Conservation (phyloP, 2,329 filamentous ascomycete genomes). For the Hirsutella thompsonii region DNA sequence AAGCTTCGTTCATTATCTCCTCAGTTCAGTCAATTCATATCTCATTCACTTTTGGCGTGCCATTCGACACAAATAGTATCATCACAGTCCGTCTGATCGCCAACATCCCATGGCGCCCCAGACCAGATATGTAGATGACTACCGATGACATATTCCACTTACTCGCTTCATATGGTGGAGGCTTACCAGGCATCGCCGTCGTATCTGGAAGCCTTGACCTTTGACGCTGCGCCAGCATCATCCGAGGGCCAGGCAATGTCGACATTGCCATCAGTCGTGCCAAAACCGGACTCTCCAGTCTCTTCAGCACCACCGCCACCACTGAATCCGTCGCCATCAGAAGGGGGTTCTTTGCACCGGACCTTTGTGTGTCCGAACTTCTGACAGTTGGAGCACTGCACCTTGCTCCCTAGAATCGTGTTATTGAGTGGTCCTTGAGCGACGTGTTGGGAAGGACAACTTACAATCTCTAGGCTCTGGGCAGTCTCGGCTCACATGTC, state of each 20-base stretch:
- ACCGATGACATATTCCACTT: too few species aligned
- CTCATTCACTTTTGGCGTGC: too few species aligned
- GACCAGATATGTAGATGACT: too few species aligned
- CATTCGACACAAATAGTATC: too few species aligned
- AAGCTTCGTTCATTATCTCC: too few species aligned
- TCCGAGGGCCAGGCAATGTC: background rate
- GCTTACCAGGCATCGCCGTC: background rate
- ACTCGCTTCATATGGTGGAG: too few species aligned
- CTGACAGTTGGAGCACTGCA: slow-evolving; percentile 24
- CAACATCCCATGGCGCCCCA: too few species aligned
- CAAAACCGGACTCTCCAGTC: background rate
- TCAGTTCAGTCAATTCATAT: too few species aligned
- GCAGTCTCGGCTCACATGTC: slow-evolving; percentile 52
- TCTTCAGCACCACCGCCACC: background rate
- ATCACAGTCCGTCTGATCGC: too few species aligned
- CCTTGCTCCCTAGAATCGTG: slow-evolving; percentile 21
- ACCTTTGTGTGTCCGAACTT: slow-evolving; percentile 26
- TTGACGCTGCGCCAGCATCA: background rate
- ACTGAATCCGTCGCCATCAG: slow-evolving; percentile 2
- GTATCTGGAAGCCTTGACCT: background rate
- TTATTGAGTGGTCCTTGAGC: slow-evolving; percentile 8
- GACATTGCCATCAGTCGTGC: background rate
- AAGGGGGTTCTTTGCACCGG: slow-evolving; percentile 17
- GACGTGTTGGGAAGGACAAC: slow-evolving; percentile 3
- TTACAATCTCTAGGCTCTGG: slow-evolving; percentile 35